phyloP scores from a whole-genome alignment of 148 eudicot species.

The Vaccinium vitisidaea region DNA sequence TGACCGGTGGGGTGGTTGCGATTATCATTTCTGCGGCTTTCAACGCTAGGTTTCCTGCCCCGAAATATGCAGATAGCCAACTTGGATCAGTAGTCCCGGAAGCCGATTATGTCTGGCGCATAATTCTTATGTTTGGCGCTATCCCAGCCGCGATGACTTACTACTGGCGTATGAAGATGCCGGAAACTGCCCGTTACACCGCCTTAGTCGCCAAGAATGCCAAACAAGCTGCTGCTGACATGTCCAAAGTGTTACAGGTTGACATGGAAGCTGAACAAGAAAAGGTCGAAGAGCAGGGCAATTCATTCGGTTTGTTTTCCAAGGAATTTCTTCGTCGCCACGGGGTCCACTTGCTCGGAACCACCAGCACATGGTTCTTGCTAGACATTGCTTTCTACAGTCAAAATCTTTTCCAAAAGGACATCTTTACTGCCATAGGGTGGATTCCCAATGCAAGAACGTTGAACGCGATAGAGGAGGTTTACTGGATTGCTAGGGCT shows the following conservation, averaged over 20 bases:
- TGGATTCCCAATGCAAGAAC: constrained; percentile 55
- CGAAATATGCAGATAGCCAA: constrained; percentile 29
- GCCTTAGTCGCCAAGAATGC: constrained; percentile 57
- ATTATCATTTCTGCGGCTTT: constrained; percentile 38
- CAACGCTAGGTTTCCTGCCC: constrained; percentile 38
- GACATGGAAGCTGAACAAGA: constrained; percentile 36
- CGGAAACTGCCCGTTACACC: constrained; percentile 63
- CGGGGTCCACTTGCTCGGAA: constrained; percentile 56
- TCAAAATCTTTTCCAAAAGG: constrained; percentile 67
- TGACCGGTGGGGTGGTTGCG: constrained; percentile 56
- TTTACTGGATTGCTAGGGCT: constrained; percentile 51
- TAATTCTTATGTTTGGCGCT: constrained; percentile 51
- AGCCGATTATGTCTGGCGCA: constrained; percentile 60
- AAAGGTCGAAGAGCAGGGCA: constrained; percentile 16
- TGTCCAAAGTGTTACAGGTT: constrained; percentile 45
- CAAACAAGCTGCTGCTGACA: constrained; percentile 44
- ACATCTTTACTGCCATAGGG: constrained; percentile 57
- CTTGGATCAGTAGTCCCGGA: constrained; percentile 36
- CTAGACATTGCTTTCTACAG: constrained; percentile 69
- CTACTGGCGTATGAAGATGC: constrained; percentile 65
- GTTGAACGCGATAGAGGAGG: constrained; percentile 56
- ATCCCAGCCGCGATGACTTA: constrained; percentile 48
- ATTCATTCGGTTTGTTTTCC: constrained; percentile 50
- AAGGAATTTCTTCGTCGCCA: constrained; percentile 48
- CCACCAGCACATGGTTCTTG: constrained; percentile 62